phyloP scores from a whole-genome alignment of 345 rosid genomes.

The Odontarrhena argentea region DNA sequence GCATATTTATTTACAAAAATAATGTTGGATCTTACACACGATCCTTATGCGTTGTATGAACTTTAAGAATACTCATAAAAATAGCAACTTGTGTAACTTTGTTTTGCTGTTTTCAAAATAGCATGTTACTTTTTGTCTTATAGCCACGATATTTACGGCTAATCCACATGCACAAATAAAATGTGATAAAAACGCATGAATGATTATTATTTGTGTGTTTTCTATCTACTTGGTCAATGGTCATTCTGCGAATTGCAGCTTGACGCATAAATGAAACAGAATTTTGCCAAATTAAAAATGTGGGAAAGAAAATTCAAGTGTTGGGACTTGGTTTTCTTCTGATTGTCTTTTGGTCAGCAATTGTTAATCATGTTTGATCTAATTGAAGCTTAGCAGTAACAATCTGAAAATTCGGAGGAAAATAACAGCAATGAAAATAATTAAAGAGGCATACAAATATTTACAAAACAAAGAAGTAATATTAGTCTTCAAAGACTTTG shows the following conservation, averaged over 20 bases:
- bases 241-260: no score
- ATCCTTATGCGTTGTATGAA: neutral
- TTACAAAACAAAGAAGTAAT: neutral
- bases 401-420: neutral
- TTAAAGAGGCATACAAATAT: neutral
- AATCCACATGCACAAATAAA: no score
- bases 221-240: no score
- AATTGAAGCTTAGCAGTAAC: neutral
- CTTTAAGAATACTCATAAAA: neutral
- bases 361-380: neutral
- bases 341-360: no score
- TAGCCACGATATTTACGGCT: no score
- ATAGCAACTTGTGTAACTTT: neutral
- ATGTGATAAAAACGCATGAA: no score
- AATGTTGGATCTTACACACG: neutral
- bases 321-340: no score
- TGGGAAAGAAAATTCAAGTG: no score
- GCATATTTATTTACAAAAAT: neutral
- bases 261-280: no score
- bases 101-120: neutral
- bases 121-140: neutral
- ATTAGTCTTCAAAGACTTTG: slow-evolving; percentile 5
- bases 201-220: no score
- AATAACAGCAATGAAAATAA: neutral
- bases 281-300: no score